Conservation (phyloP, 2,329 filamentous ascomycete species). For the Catunica adiposa region DNA sequence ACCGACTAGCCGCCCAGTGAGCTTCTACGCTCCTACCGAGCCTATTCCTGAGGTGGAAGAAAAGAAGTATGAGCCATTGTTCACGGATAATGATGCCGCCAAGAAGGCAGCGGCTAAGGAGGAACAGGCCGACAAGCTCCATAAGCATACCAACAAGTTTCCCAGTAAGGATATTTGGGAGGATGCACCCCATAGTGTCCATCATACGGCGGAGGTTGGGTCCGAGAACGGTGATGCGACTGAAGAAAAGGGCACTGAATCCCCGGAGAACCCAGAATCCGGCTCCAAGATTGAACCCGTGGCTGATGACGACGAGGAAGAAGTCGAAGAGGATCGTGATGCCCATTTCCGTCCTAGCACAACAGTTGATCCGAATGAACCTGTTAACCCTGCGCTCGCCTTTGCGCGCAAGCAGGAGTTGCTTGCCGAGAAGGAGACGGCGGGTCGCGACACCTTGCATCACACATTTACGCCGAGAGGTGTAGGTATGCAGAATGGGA, state of each 20-base stretch:
- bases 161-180: conserved; percentile 97
- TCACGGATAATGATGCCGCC: conserved; percentile 48
- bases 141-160: conserved; percentile 48
- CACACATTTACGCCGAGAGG: conserved; percentile 31
- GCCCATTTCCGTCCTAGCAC: conserved; percentile 19
- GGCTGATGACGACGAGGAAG: neutral
- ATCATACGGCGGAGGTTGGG: conserved; percentile 65
- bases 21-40: conserved; percentile 46
- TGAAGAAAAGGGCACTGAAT: neutral
- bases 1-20: conserved; percentile 43
- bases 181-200: conserved; percentile 73
- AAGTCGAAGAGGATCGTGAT: conserved; percentile 20
- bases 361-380: conserved; percentile 20
- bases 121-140: conserved; percentile 22
- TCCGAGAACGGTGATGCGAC: conserved; percentile 38
- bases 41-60: conserved; percentile 78
- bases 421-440: conserved; percentile 40
- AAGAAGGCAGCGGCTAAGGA: conserved; percentile 32
- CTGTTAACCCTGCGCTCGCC: conserved; percentile 42
- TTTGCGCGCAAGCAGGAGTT: conserved; percentile 52
- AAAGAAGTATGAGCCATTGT: conserved; percentile 89
- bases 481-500: conserved; percentile 13
- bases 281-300: conserved; percentile 25
- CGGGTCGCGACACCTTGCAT: conserved; percentile 19
- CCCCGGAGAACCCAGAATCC: neutral